These are phyloP conservation scores for Ensete ventricosum DNA, from an alignment of 176 grass and related monocot species.

Conservation along the genomic window DNA sequence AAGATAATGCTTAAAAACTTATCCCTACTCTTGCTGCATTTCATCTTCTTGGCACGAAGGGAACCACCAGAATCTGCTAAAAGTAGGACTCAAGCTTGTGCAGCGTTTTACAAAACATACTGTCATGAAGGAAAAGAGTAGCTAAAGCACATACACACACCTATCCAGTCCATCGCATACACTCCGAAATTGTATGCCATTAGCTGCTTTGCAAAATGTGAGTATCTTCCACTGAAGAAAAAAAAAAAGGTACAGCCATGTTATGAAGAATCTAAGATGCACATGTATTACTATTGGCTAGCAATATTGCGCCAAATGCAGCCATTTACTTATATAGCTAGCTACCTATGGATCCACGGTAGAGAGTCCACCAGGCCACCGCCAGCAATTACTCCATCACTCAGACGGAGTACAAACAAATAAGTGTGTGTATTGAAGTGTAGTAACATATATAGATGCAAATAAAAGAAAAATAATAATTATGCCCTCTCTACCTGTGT, in stretches of 20 bases:
- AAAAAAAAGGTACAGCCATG: slow-evolving; percentile 9
- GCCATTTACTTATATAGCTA: neutral
- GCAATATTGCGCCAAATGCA: too few species aligned
- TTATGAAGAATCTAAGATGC: neutral
- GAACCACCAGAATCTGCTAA: neutral
- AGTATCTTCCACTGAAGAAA: slow-evolving; percentile 67
- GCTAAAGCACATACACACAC: slow-evolving; percentile 22
- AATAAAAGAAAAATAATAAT: neutral
- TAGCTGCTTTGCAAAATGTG: slow-evolving; percentile 82
- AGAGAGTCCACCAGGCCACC: neutral
- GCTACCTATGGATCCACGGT: neutral
- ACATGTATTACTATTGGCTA: neutral
- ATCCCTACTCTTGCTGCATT: too few species aligned
- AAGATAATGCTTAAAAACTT: too few species aligned
- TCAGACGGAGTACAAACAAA: neutral
- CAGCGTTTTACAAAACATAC: neutral
- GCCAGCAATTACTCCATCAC: neutral
- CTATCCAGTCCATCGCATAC: slow-evolving; percentile 98
- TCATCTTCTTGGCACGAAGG: too few species aligned
- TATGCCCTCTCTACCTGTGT: slow-evolving; percentile 40
- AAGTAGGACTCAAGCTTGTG: neutral
- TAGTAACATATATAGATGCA: neutral
- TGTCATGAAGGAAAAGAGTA: neutral
- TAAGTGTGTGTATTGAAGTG: neutral
- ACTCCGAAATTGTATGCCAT: slow-evolving; percentile 74